These are phyloP conservation scores for Linum lewisii DNA, from an alignment of 345 rosid genomes.

Conservation along the genomic window DNA sequence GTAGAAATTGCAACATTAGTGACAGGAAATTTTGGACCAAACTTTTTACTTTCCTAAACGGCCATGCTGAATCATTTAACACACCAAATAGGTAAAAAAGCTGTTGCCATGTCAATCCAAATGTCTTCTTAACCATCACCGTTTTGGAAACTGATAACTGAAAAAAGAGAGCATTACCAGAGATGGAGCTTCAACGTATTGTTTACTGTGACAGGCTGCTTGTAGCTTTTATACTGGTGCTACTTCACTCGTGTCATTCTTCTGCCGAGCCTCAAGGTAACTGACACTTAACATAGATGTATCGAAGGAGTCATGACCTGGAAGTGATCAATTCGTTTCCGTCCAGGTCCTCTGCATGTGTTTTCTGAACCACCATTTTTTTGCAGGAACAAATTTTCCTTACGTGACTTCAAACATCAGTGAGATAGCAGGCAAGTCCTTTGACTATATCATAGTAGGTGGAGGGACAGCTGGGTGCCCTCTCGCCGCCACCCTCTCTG, in stretches of 20 bases:
- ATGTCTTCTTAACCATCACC: no score
- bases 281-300: neutral
- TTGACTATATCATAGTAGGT: slow-evolving; percentile 59
- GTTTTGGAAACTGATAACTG: no score
- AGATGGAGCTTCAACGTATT: no score
- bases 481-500: slow-evolving; percentile 54
- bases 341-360: no score
- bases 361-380: neutral
- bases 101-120: no score
- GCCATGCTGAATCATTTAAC: no score
- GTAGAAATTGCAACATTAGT: no score
- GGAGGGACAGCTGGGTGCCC: slow-evolving; percentile 74
- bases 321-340: no score
- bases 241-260: slow-evolving; percentile 6
- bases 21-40: no score
- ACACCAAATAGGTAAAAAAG: no score
- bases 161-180: no score
- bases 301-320: neutral
- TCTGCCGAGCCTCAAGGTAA: slow-evolving; percentile 27
- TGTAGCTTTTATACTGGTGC: slow-evolving; percentile 8
- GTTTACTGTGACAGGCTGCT: slow-evolving; percentile 9
- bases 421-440: slow-evolving; percentile 54
- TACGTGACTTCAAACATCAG: slow-evolving; percentile 46
- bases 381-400: slow-evolving; percentile 38
- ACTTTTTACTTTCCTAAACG: no score